Base-by-base conservation (phyloP, 1,284 basidiomycete genomes). In the Leccinum subfulvum region DNA sequence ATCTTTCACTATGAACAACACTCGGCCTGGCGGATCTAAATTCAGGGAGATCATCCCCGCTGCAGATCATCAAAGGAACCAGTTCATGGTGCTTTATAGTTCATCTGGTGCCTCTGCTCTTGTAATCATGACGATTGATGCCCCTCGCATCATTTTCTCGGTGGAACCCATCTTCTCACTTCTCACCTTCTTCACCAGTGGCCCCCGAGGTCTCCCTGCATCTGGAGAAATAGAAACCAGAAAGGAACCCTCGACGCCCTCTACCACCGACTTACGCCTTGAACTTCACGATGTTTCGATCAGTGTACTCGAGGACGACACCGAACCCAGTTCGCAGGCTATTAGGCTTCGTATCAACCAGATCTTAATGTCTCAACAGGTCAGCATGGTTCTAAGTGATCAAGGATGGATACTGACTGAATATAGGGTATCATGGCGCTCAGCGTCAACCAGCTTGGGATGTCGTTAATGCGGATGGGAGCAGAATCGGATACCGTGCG, bases 41-140 rank as follows among this genome's bases (percentile, higher is more conserved):
- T 98, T 97, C 80, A 85, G 97, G 56, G 97, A 99, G 74, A 96
- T 99, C 63, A 92, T 99, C 64, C 97, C 97, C 1, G 90, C 94
- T 13, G 91, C 94, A 33, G 84, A 89, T 65, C 94, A 98, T 72
- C 87, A 92, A 66, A 87, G 95, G 33, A 95, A 98, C 69, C 97
- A 97, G 70, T 91, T 99, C 72, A 98, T 98, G 92, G 76, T 98
- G 54, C 84, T 96, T 62, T 98, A 94, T 75, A 92, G 94, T 3
- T 85, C 84, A 68, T 84, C 94, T 7, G 86, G 85, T 26, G 85
- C 87, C 2, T 82, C 88, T 37, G 82, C 91, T 6, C 79, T 95
- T 47, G 91, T 89, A 3, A 85, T 99, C 64, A 80, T 97, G 44
- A 95, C 95, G 1, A 82, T 99, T 41, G 97, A 99, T 74, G 95